Evolutionary conservation across 768 basidiomycete genomes (phyloP).

Genomic region (Tricholoma hemisulphureum): DNA sequence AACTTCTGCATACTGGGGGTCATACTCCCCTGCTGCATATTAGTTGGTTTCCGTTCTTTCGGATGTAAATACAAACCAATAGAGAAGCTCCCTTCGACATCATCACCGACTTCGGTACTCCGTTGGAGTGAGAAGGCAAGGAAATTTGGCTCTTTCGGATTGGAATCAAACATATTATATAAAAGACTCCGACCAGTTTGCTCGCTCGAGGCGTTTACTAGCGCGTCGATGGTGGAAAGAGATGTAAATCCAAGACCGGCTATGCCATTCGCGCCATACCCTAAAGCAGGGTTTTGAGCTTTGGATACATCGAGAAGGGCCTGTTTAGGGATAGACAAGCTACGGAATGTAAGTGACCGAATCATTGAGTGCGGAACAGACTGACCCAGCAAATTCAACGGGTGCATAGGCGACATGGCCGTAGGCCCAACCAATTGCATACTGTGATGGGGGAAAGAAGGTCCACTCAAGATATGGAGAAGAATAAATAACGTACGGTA

Average conservation of each 20-base stretch:
- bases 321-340: slow-evolving; percentile 64
- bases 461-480: not conserved
- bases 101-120: slow-evolving; percentile 47
- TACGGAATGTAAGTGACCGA: slow-evolving; percentile 23
- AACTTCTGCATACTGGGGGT: slow-evolving; percentile 59
- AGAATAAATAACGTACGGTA: slow-evolving; percentile 44
- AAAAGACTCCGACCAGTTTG: slow-evolving; percentile 67
- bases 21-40: slow-evolving; percentile 55
- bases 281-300: slow-evolving; percentile 71
- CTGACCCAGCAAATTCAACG: slow-evolving; percentile 70
- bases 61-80: slow-evolving; percentile 49
- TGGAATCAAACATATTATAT: slow-evolving; percentile 71
- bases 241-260: slow-evolving; percentile 76
- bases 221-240: slow-evolving; percentile 68
- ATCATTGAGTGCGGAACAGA: slow-evolving; percentile 6
- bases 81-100: slow-evolving; percentile 66
- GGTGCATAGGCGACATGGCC: slow-evolving; percentile 63
- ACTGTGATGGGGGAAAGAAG: slow-evolving; percentile 41
- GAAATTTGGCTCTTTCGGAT: slow-evolving; percentile 73
- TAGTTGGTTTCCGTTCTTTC: not conserved
- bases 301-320: slow-evolving; percentile 63
- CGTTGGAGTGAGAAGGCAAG: slow-evolving; percentile 76
- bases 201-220: slow-evolving; percentile 55
- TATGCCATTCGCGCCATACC: slow-evolving; percentile 71
- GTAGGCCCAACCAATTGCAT: slow-evolving; percentile 77